Conservation (phyloP, 129 eudicot species). For the Artemisia argyi region DNA sequence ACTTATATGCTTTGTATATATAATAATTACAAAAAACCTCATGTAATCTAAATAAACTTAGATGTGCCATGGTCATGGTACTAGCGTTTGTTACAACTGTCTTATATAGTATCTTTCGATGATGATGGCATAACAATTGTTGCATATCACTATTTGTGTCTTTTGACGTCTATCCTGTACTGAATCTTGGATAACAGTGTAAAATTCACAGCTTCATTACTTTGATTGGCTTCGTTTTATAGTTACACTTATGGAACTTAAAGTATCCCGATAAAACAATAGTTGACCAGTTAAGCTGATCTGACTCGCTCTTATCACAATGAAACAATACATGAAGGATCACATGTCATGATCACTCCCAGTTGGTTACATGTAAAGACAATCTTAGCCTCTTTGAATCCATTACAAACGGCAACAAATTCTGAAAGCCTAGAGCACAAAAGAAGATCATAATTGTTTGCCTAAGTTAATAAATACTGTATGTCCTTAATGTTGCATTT, state of each 20-base stretch:
- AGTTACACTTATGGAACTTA: too few species aligned
- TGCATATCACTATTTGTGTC: neutral
- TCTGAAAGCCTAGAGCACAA: too few species aligned
- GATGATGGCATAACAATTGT: neutral
- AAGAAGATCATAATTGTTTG: too few species aligned
- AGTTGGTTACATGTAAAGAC: slow-evolving; percentile 20
- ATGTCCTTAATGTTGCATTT: neutral
- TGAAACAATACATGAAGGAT: slow-evolving; percentile 8
- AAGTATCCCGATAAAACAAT: too few species aligned
- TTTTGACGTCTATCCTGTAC: neutral
- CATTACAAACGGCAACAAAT: too few species aligned
- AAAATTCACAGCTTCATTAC: neutral
- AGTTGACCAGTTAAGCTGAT: too few species aligned
- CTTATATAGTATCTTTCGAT: too few species aligned
- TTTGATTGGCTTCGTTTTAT: too few species aligned
- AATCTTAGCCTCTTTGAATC: slow-evolving; percentile 14
- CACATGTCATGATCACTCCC: slow-evolving; percentile 16
- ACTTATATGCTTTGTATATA: slow-evolving; percentile 6
- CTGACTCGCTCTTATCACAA: slow-evolving; percentile 19
- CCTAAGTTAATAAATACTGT: too few species aligned
- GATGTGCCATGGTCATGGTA: neutral
- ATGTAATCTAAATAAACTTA: slow-evolving; percentile 29
- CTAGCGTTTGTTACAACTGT: neutral
- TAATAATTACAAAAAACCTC: slow-evolving; percentile 4
- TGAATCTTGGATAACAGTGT: neutral